Evolutionary conservation across 2,329 filamentous ascomycete genomes (phyloP), one percentile per base, ranked within the genome.

Genomic region (Colletotrichum sp.): DNA sequence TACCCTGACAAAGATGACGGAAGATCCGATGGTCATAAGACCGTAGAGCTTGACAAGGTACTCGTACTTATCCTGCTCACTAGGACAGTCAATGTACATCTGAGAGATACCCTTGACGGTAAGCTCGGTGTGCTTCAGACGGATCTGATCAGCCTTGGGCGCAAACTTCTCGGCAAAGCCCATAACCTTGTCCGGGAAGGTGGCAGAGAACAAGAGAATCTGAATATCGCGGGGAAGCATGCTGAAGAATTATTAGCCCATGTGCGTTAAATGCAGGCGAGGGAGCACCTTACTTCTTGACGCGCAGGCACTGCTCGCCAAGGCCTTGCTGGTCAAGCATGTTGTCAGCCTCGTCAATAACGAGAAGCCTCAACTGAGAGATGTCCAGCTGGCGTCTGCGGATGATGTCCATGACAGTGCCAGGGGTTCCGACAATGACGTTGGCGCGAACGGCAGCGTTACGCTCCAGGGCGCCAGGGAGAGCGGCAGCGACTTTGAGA

Each of bases 41-140:
- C 96, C 96, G 83, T 99, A 99, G 75, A 99, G 94, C 83, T 96
- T 95, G 84, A 98, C 94, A 9, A 99, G 92, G 73, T 95, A 93
- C 43, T 94, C 92, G 83, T 98, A 99, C 84, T 99, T 99, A 81
- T 95, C 92, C 43, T 93, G 87, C 79, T 98, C 95, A 39, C 90
- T 90, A 26, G 94, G 92, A 81, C 96, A 99, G 84, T 99, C 97
- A 83, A 99, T 95, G 83, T 98, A 99, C 87, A 99, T 95, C 83
- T 99, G 97, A 79, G 96, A 98, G 83, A 99, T 99, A 26, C 97
- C 97, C 84, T 97, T 95, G 77, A 99, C 96, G 0, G 96, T 99
- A 81, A 99, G 92, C 83, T 99, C 95, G 80, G 98, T 94, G 76
- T 96, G 95, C 81, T 95, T 93, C 68, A 99, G 90, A 61, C 95